A percentile compares a stretch with the other conserved stretches of the same genome.
These are phyloP conservation scores for Fistulina hepatica DNA, from an alignment of 1,284 basidiomycete species.

Conservation along the genomic window DNA sequence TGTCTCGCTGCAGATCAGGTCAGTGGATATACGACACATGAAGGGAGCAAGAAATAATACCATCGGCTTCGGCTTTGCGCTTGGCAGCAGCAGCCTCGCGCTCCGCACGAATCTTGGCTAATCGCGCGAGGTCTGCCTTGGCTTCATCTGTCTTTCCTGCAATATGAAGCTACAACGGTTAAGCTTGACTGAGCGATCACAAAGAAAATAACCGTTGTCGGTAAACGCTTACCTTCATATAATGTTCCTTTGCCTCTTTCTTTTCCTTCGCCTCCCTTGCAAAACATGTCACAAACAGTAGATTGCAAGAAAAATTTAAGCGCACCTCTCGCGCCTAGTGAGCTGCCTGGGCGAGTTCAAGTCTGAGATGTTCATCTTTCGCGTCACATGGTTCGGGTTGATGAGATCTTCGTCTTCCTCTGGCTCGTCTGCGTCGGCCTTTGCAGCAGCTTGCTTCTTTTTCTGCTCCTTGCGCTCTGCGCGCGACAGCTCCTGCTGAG, in stretches of 20 bases:
- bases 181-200: constrained; percentile 8
- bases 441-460: constrained; percentile 49
- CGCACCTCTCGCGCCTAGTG: constrained; percentile 59
- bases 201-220: constrained; percentile 2
- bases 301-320: constrained; percentile 6
- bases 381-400: constrained; percentile 60
- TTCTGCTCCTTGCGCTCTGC: constrained; percentile 61
- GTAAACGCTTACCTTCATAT: constrained; percentile 77
- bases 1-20: constrained; percentile 25
- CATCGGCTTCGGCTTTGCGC: constrained; percentile 77
- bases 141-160: constrained; percentile 84
- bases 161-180: constrained; percentile 41
- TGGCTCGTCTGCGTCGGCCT: constrained; percentile 29
- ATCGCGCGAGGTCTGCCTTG: constrained; percentile 74
- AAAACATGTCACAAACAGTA: constrained; percentile 8
- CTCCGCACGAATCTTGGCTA: constrained; percentile 78
- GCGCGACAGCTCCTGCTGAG: constrained; percentile 46
- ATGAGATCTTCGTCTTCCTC: constrained; percentile 42
- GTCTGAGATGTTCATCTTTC: constrained; percentile 58
- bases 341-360: constrained; percentile 44
- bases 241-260: constrained; percentile 75
- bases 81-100: constrained; percentile 79
- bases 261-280: constrained; percentile 84
- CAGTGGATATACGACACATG: constrained; percentile 1
- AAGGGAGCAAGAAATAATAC: constrained; percentile 27